A percentile compares a stretch with the other conserved stretches of the same genome.
Conservation (phyloP, 768 basidiomycete species). For the Saitozyma podzolica region DNA sequence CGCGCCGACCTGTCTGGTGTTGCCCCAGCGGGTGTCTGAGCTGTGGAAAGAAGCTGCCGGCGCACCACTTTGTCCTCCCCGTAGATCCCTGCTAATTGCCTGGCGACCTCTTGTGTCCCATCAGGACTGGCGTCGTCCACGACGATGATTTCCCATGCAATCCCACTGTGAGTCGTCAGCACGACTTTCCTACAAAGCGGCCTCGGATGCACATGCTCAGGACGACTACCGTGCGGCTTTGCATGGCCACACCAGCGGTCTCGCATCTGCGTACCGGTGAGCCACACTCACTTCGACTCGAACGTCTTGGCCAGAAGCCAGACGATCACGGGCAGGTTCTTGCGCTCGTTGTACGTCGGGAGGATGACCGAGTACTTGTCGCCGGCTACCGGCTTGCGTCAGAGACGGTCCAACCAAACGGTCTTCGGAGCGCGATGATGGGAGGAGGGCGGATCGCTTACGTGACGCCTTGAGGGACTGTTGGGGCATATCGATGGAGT, state of each 20-base stretch:
- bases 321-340: constrained; percentile 82
- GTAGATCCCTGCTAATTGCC: constrained; percentile 72
- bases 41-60: not conserved
- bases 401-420: not conserved
- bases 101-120: constrained; percentile 85
- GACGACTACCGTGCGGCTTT: not conserved
- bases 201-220: no score
- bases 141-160: constrained; percentile 84
- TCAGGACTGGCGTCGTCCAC: constrained; percentile 93
- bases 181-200: no score
- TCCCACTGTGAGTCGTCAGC: constrained; percentile 56
- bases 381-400: constrained; percentile 11
- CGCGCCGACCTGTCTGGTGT: not conserved
- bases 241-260: not conserved
- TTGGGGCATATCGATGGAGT: constrained; percentile 13
- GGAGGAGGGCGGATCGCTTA: not conserved
- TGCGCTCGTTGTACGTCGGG: constrained; percentile 91
- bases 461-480: not conserved
- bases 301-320: constrained; percentile 82
- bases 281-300: constrained; percentile 64
- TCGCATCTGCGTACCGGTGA: not conserved
- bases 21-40: not conserved
- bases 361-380: constrained; percentile 86
- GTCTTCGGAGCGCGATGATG: not conserved
- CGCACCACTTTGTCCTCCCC: constrained; percentile 80